Evolutionary conservation across 2,329 filamentous ascomycete species (phyloP), one percentile per base, ranked within the genome.

Genomic region (Trichoderma sp.): DNA sequence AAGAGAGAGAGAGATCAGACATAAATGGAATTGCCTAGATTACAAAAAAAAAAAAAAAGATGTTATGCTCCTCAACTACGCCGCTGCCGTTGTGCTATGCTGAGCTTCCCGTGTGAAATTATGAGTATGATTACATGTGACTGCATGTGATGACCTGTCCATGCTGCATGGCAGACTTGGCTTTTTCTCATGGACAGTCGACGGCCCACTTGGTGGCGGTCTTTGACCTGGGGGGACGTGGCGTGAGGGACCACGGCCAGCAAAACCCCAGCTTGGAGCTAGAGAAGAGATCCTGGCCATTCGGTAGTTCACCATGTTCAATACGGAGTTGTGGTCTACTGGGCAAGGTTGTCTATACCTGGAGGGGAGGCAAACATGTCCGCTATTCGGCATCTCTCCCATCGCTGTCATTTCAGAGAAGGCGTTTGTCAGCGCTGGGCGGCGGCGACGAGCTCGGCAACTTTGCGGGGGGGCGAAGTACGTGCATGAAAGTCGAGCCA

Each of bases 11-110:
- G 32, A 67, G 56, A 67, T 60, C 65, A 67, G 65, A 60, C 56
- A 67, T 67, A 54, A 67, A 67, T 60, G 65, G 59, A 67, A 67
- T 60, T 67, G 65, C 65, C 65, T 67, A 67, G 65, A 59, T 60
- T 59, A 60, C n/a, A n/a, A n/a, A n/a, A n/a, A n/a, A n/a, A 59
- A 21, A 49, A 49, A 49, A 49, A 49, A 49, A 60, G 65, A 59
- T 26, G 10, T 67, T 60, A 37, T 66, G 39, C 63, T 49, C 39
- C 28, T 58, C 39, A 59, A 37, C 18, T 43, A 39, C 39, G 39
- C 6, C 21, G 14, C 24, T 34, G 11, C 6, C 24, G 30, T n/a
- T 49, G 37, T 37, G 5, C 18, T 18, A n/a, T 59, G 28, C 49
- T n/a, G 39, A n/a, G 39, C 18, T 18, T 18, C 28, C 4, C 30